phyloP scores from a whole-genome alignment of 176 grass and related monocot genomes.

The Lolium multiflorum region DNA sequence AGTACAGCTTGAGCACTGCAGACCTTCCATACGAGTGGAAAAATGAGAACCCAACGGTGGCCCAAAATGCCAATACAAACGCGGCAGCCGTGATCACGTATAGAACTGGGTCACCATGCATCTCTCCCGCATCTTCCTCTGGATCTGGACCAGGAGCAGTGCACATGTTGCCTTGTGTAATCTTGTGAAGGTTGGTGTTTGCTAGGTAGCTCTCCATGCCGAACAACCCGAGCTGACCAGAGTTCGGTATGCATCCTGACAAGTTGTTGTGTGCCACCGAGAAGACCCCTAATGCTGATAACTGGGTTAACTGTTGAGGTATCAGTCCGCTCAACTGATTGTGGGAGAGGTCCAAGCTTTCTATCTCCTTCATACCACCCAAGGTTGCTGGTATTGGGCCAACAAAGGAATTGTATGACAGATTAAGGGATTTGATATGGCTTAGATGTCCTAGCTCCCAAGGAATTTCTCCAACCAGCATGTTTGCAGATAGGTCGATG shows the following conservation, averaged over 20 bases:
- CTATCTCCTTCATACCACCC: neutral
- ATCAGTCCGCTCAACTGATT: neutral
- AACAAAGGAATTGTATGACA: neutral
- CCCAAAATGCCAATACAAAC: neutral
- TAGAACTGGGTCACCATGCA: neutral
- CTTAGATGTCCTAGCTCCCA: neutral
- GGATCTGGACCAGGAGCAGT: neutral
- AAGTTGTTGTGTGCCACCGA: constrained; percentile 47
- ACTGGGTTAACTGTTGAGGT: neutral
- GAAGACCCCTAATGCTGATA: constrained; percentile 10
- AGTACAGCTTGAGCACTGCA: neutral
- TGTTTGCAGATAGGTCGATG: neutral
- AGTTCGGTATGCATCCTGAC: constrained; percentile 24
- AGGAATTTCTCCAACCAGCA: neutral
- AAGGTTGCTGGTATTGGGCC: neutral
- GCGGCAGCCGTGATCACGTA: neutral
- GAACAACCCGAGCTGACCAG: neutral
- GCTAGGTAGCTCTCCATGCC: neutral
- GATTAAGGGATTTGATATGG: constrained; percentile 23
- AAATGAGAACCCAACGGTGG: constrained; percentile 1
- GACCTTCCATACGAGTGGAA: neutral
- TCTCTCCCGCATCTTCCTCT: neutral
- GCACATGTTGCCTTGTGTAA: neutral
- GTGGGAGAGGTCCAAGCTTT: neutral
- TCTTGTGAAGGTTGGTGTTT: neutral